Evolutionary conservation across 1,284 basidiomycete species (phyloP).

Genomic region (Cerrena zonata): DNA sequence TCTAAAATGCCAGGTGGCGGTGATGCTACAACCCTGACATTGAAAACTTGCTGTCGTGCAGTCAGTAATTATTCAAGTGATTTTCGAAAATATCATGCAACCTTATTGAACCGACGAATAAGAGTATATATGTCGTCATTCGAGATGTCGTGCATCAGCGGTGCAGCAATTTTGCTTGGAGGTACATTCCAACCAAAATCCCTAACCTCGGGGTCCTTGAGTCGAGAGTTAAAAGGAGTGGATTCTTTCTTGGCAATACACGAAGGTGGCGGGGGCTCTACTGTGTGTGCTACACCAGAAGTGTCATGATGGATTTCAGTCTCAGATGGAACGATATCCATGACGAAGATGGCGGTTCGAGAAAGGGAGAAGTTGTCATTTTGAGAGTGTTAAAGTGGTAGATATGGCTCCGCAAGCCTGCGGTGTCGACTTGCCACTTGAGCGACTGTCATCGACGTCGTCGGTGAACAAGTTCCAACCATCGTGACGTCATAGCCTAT

Average conservation of each 20-base stretch:
- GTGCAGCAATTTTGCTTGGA: constrained; percentile 14
- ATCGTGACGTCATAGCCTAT: no score
- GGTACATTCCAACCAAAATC: constrained; percentile 25
- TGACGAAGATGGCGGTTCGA: no score
- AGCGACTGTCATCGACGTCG: no score
- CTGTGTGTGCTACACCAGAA: constrained; percentile 5
- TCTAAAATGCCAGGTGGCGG: constrained; percentile 32
- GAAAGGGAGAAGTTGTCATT: no score
- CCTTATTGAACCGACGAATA: constrained; percentile 40
- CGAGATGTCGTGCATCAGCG: constrained; percentile 26
- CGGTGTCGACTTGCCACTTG: no score
- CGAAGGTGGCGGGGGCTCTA: constrained; percentile 7
- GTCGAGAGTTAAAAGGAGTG: constrained; percentile 5
- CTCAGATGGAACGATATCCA: no score
- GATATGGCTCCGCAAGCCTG: no score
- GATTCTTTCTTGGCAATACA: background rate
- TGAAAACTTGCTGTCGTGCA: constrained; percentile 29
- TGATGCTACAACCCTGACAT: constrained; percentile 29
- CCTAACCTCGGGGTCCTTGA: constrained; percentile 25
- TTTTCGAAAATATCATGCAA: constrained; percentile 2
- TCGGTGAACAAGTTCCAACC: no score
- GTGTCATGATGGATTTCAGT: constrained; percentile 4
- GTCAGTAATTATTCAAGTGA: background rate
- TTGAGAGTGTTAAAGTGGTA: no score
- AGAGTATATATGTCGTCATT: constrained; percentile 39